A percentile compares a stretch with the other conserved stretches of the same genome.
Conservation (phyloP, 352 stramenopile species). For the Blastocystis sp. region DNA sequence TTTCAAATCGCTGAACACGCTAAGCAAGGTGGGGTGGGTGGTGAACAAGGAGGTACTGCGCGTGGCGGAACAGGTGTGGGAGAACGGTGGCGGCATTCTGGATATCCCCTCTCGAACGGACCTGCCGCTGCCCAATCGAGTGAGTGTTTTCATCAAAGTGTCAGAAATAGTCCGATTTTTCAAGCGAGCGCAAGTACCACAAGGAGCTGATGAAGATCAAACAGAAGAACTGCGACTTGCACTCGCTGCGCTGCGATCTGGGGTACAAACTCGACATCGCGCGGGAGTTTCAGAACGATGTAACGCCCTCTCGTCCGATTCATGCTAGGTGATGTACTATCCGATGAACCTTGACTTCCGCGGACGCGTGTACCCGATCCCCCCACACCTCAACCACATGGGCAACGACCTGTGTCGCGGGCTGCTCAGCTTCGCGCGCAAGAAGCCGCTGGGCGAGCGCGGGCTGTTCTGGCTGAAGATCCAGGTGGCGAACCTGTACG, state of each 20-base stretch:
- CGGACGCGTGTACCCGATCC: slow-evolving; percentile 95
- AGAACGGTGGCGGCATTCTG: slow-evolving; percentile 86
- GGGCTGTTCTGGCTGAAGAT: slow-evolving; percentile 98
- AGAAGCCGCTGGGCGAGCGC: slow-evolving; percentile 89
- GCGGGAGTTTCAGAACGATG: slow-evolving; percentile 92
- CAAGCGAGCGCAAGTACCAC: slow-evolving; percentile 77
- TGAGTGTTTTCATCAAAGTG: slow-evolving; percentile 74
- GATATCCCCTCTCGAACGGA: slow-evolving; percentile 87
- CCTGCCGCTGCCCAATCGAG: slow-evolving; percentile 78
- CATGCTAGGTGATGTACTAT: slow-evolving; percentile 90
- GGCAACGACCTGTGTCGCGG: slow-evolving; percentile 95
- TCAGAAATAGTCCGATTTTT: slow-evolving; percentile 81
- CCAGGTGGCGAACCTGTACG: slow-evolving; percentile 84
- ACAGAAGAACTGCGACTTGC: slow-evolving; percentile 82
- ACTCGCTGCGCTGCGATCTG: slow-evolving; percentile 91
- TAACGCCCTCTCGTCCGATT: neutral
- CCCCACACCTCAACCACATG: slow-evolving; percentile 97
- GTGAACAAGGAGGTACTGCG: slow-evolving; percentile 92
- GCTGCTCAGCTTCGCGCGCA: slow-evolving; percentile 91
- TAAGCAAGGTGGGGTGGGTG: slow-evolving; percentile 87
- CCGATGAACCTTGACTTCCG: slow-evolving; percentile 99
- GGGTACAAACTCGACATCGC: slow-evolving; percentile 93
- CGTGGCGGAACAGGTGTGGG: slow-evolving; percentile 88
- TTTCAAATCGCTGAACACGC: slow-evolving; percentile 57
- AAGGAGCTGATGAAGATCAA: slow-evolving; percentile 63